A percentile compares a stretch with the other conserved stretches of the same genome.
Conservation (phyloP, 2,329 filamentous ascomycete genomes). For the Diplodia sapinea region DNA sequence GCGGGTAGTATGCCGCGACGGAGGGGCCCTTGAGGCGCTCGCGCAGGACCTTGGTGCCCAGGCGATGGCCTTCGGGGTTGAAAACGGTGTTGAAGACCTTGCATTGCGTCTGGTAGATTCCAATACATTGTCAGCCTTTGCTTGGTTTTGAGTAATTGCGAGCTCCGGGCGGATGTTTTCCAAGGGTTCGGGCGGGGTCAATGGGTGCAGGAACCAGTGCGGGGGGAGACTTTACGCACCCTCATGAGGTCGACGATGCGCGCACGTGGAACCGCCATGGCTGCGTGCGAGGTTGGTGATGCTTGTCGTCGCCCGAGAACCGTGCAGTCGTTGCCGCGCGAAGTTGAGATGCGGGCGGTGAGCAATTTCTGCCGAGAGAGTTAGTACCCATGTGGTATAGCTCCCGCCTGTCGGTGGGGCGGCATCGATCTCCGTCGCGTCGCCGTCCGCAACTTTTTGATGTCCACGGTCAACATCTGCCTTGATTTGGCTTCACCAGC, state of each 20-base stretch:
- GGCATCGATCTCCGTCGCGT: neutral
- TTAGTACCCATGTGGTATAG: neutral
- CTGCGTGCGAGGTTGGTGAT: neutral
- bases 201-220: slow-evolving; percentile 8
- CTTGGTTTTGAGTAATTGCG: neutral
- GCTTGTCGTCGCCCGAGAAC: slow-evolving; percentile 3
- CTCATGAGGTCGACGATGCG: slow-evolving; percentile 75
- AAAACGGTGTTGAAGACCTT: slow-evolving; percentile 88
- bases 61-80: slow-evolving; percentile 81
- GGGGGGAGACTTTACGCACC: slow-evolving; percentile 55
- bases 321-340: neutral
- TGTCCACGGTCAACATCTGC: neutral
- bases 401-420: slow-evolving; percentile 16
- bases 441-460: slow-evolving; percentile 5
- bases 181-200: neutral
- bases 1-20: slow-evolving; percentile 87
- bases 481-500: neutral
- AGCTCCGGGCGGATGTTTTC: neutral
- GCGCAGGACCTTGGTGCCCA: slow-evolving; percentile 90
- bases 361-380: neutral
- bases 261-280: slow-evolving; percentile 59
- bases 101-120: slow-evolving; percentile 73
- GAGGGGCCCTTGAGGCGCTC: slow-evolving; percentile 85
- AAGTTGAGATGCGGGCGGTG: neutral
- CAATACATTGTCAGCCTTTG: neutral